Conservation (phyloP, 192 early-diverging fungal genomes). For the Entomortierella chlamydospora region DNA sequence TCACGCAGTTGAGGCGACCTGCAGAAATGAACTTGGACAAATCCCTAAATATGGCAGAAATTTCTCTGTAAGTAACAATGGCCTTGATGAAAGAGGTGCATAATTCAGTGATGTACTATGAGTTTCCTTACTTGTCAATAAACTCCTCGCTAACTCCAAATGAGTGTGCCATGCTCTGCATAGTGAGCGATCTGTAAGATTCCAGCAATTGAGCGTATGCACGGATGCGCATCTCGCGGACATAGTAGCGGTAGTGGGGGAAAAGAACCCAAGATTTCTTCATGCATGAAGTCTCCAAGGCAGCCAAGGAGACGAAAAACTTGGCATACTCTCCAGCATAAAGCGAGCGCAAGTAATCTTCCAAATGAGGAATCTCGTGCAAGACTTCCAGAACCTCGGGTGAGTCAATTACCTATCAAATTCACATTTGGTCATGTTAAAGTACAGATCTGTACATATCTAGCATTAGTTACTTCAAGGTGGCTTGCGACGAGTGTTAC, state of each 20-base stretch:
- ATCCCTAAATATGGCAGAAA: constrained; percentile 69
- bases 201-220: constrained; percentile 96
- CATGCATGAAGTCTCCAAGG: constrained; percentile 79
- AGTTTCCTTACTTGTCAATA: constrained; percentile 83
- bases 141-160: constrained; percentile 97
- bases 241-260: constrained; percentile 92
- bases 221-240: constrained; percentile 98
- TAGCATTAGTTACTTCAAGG: too few relatives aligned
- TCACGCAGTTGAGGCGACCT: constrained; percentile 96
- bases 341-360: constrained; percentile 85
- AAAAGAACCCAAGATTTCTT: constrained; percentile 84
- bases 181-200: constrained; percentile 92
- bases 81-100: neutral
- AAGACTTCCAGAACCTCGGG: constrained; percentile 98
- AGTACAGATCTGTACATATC: too few relatives aligned
- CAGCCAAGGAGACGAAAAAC: constrained; percentile 92
- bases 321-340: constrained; percentile 94
- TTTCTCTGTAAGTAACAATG: neutral
- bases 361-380: constrained; percentile 86
- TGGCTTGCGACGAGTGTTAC: constrained; percentile 66
- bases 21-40: constrained; percentile 95
- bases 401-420: constrained; percentile 82
- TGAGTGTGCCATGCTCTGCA: constrained; percentile 95
- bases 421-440: neutral
- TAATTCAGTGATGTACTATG: neutral